Evolutionary conservation across 192 early-diverging fungal species (phyloP), one percentile per base, ranked within the genome.

Genomic region (Podila clonocystis): DNA sequence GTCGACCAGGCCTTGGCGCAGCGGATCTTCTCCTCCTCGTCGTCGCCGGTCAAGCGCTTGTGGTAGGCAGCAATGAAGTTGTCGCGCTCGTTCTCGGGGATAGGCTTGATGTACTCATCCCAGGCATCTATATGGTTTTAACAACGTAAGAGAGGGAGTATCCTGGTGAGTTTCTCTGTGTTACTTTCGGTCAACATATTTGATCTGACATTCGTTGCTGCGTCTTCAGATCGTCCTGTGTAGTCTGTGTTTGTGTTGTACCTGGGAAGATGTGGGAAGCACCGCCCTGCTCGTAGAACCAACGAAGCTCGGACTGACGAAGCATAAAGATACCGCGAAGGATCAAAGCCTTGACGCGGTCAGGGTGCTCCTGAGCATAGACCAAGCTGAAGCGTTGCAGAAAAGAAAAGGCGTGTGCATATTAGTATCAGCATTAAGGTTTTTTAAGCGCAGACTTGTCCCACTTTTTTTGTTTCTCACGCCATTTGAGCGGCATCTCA

Each of bases 271-370:
- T 68, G 71, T 90, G 83, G 49, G 65, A 73, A 8, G 92, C 91
- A 62, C 92, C 92, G 33, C 88, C 88, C n/a, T 85, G 72, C 68
- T 93, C 89, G 69, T 93, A 93, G 70, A 91, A 90, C 88, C 87
- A 92, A 24, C 82, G 63, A 36, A 93, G 74, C 70, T 93, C 91
- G 17, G 74, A 74, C 55, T 85, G 57, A 33, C 87, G 82, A n/a
- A 88, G 60, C 49, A 83, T 86, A 65, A 92, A 92, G 66, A 92
- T 92, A 45, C 92, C 91, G 15, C 91, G 85, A 20, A 94, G 82
- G 58, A 92, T 89, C 49, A 93, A 82, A 20, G 85, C 91, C 65
- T 91, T 91, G 62, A 91, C 89, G 9, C 70, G 85, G 22, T 76
- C 73, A 19, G 91, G 90, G 68, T 93, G 87, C 62, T 80, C 87